These are phyloP conservation scores for Raphanus sativus DNA, from an alignment of 345 rosid species.

Conservation along the genomic window DNA sequence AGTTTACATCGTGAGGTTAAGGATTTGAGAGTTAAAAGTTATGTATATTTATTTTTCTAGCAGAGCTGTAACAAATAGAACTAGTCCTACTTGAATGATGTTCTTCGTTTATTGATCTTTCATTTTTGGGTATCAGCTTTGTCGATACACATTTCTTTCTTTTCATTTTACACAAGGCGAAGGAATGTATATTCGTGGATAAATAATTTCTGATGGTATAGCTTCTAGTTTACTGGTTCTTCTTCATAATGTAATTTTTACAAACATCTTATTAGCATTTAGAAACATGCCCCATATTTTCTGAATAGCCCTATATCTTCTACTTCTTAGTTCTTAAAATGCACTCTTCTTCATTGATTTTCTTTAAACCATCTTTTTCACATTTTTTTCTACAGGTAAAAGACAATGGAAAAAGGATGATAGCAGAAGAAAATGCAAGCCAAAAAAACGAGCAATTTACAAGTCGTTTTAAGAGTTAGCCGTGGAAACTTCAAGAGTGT, in stretches of 20 bases:
- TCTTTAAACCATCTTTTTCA: slow-evolving; percentile 20
- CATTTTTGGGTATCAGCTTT: not conserved
- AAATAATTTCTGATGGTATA: not conserved
- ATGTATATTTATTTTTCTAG: slow-evolving; percentile 30
- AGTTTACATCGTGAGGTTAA: slow-evolving; percentile 14
- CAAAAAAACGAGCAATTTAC: slow-evolving; percentile 39
- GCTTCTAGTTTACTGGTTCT: not conserved
- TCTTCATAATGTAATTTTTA: not conserved
- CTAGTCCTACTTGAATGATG: slow-evolving; percentile 27
- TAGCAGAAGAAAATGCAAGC: not conserved
- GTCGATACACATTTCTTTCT: slow-evolving; percentile 7
- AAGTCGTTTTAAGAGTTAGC: slow-evolving; percentile 39
- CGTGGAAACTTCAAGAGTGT: slow-evolving; percentile 1
- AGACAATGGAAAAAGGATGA: slow-evolving; percentile 28
- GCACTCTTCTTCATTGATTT: slow-evolving; percentile 9
- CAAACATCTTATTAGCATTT: no score
- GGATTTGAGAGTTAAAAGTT: slow-evolving; percentile 30
- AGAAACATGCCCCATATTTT: no score
- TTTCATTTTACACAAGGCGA: not conserved
- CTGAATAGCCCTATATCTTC: not conserved
- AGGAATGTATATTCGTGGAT: not conserved
- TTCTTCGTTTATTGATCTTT: slow-evolving; percentile 11
- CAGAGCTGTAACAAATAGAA: slow-evolving; percentile 33
- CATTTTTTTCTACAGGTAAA: slow-evolving; percentile 31
- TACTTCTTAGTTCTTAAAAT: not conserved